A percentile compares a stretch with the other conserved stretches of the same genome.
These are phyloP conservation scores for Phytopythium mirpurense DNA, from an alignment of 352 stramenopile genomes.

Conservation along the genomic window DNA sequence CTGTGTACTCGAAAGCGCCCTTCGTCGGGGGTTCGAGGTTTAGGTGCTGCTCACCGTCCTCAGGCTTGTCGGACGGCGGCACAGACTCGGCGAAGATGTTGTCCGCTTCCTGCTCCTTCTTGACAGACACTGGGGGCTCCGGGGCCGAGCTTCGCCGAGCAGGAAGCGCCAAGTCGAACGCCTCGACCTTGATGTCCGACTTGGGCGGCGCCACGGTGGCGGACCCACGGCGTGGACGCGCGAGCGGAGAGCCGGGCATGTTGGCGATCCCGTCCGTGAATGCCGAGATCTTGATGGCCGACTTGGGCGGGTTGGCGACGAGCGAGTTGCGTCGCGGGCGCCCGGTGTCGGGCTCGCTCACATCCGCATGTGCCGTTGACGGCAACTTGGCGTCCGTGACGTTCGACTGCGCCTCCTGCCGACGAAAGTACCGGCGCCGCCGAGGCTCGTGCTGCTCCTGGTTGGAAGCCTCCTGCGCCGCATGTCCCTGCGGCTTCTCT, in stretches of 20 bases:
- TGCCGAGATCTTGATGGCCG: slow-evolving; percentile 23
- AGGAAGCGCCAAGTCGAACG: slow-evolving; percentile 27
- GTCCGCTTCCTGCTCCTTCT: background rate
- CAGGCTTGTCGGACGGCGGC: background rate
- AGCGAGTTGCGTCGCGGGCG: slow-evolving; percentile 14
- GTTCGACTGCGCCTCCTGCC: slow-evolving; percentile 5
- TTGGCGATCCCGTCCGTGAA: slow-evolving; percentile 11
- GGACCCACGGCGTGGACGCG: slow-evolving; percentile 25
- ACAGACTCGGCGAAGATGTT: background rate
- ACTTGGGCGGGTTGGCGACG: slow-evolving; percentile 26
- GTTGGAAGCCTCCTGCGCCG: slow-evolving; percentile 3
- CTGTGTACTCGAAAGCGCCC: background rate
- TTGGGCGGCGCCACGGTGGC: slow-evolving; percentile 27
- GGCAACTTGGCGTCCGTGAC: slow-evolving; percentile 1
- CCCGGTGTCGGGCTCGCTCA: background rate
- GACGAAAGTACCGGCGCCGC: slow-evolving; percentile 6
- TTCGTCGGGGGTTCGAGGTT: background rate
- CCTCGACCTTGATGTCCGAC: slow-evolving; percentile 43
- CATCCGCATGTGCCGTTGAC: background rate
- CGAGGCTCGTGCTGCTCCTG: slow-evolving; percentile 17
- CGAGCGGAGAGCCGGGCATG: slow-evolving; percentile 35
- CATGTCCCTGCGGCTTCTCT: slow-evolving; percentile 9
- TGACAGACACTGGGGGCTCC: slow-evolving; percentile 11
- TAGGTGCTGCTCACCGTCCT: background rate
- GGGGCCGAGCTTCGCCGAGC: slow-evolving; percentile 16